Conservation (phyloP, 2,329 filamentous ascomycete genomes). For the Paecilomyces sp. region DNA sequence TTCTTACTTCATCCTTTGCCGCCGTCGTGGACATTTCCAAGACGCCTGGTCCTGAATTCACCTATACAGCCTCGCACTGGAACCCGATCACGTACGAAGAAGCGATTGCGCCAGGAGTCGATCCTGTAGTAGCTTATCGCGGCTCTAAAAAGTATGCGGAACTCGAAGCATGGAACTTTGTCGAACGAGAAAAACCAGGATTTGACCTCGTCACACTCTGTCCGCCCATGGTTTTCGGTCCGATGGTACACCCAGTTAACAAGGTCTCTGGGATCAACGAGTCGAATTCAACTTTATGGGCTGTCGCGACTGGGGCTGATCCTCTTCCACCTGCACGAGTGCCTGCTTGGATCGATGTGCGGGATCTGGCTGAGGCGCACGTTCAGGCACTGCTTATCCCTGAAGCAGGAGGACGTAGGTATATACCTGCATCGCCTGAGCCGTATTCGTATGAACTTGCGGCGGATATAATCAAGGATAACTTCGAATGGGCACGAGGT, state of each 20-base stretch:
- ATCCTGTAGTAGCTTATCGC: conserved; percentile 5
- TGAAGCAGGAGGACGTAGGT: conserved; percentile 27
- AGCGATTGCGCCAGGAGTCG: background rate
- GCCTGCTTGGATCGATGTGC: conserved; percentile 37
- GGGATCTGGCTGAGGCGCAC: conserved; percentile 41
- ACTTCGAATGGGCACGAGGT: conserved; percentile 32
- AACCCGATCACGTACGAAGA: conserved; percentile 7
- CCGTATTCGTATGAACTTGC: conserved; percentile 42
- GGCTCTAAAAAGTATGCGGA: conserved; percentile 9
- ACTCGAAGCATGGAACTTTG: conserved; percentile 22
- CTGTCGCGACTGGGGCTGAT: conserved; percentile 28
- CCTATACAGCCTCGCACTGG: conserved; percentile 5
- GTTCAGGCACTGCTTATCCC: conserved; percentile 34
- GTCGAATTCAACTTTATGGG: conserved; percentile 38
- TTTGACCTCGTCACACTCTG: conserved; percentile 42
- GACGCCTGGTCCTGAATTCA: conserved; percentile 4
- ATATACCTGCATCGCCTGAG: conserved; percentile 34
- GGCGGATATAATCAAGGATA: conserved; percentile 34
- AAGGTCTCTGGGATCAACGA: conserved; percentile 33
- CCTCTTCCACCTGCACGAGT: conserved; percentile 28
- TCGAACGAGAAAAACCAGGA: conserved; percentile 24
- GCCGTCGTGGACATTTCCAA: conserved; percentile 4
- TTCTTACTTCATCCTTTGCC: conserved; percentile 7
- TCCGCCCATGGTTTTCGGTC: conserved; percentile 42
- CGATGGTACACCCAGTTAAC: conserved; percentile 33